Base-by-base conservation (phyloP, 768 basidiomycete species). In the Crepidotus variabilis region DNA sequence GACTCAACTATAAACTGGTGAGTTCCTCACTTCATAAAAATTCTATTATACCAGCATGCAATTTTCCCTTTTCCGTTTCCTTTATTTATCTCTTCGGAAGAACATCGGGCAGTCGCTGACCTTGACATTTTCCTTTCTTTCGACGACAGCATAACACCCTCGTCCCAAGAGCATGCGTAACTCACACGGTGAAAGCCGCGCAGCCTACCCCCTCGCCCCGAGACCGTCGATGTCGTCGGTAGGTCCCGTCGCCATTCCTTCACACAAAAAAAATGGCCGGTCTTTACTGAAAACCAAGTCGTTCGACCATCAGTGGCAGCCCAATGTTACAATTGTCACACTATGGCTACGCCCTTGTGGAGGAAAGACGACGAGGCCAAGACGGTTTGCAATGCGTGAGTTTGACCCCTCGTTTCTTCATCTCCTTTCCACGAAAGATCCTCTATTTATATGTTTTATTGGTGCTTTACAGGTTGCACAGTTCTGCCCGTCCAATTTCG, bases 331-430 rank as follows among this genome's bases (percentile, higher is more conserved):
- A 93, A 92, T 66, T 93, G 91, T 74, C 87, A 92, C 65, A 93
- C 91, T 21, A 92, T 88, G 2, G 89, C 90, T 16, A 92, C 91
- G 4, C 92, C 91, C 13, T 81, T 93, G 39, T 93, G 91, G 90
- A 81, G 91, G 90, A 93, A 93, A 71, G 92, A 93, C 63, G 90
- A 92, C 63, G 91, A 92, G 72, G 91, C 91, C 55, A 90, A 90
- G 76, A 93, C 91, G 0, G 88, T 93, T 36, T 93, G 91, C 76
- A 93, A 93, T 63, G 91, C 91, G 87, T 92, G 68, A 71, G 87
- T 83, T 23, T n/a, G n/a, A n/a, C n/a, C n/a, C n/a, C n/a, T n/a
- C n/a, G n/a, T n/a, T n/a, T n/a, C n/a, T n/a, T n/a, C n/a, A n/a
- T n/a, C n/a, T n/a, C n/a, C n/a, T n/a, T n/a, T n/a, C n/a, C n/a